Evolutionary conservation across 495 filamentous ascomycete genomes (phyloP).

Genomic region (Rusavskia elegans): DNA sequence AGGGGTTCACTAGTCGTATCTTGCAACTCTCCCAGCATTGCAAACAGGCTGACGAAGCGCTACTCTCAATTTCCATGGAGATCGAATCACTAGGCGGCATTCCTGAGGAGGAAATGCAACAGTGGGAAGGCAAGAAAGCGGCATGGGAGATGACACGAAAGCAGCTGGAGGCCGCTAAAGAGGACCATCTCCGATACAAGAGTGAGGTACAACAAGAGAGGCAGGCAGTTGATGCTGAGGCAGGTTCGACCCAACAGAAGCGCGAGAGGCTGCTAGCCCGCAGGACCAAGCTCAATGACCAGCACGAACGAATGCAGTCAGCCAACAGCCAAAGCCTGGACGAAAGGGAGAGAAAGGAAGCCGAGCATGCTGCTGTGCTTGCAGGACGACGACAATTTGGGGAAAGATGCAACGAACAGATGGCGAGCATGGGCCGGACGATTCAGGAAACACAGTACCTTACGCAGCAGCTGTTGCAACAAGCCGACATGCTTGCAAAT

Average conservation of each 20-base stretch:
- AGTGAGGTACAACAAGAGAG: conserved; percentile 46
- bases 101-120: conserved; percentile 47
- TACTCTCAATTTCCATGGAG: conserved; percentile 41
- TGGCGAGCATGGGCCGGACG: conserved; percentile 26
- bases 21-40: conserved; percentile 64
- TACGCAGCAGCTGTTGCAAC: conserved; percentile 32
- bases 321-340: conserved; percentile 61
- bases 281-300: conserved; percentile 58
- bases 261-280: conserved; percentile 63
- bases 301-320: conserved; percentile 61
- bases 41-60: conserved; percentile 67
- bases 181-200: conserved; percentile 45
- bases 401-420: conserved; percentile 27
- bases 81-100: conserved; percentile 50
- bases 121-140: conserved; percentile 43
- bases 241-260: conserved; percentile 50
- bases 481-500: conserved; percentile 30
- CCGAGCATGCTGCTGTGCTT: conserved; percentile 48
- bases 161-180: conserved; percentile 39
- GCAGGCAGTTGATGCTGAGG: conserved; percentile 48
- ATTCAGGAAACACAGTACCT: conserved; percentile 32
- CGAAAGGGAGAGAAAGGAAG: conserved; percentile 54
- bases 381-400: conserved; percentile 48
- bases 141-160: conserved; percentile 49
- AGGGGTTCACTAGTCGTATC: conserved; percentile 63